phyloP scores from a whole-genome alignment of 208 protist genomes.

The Acanthamoeba royreba region DNA sequence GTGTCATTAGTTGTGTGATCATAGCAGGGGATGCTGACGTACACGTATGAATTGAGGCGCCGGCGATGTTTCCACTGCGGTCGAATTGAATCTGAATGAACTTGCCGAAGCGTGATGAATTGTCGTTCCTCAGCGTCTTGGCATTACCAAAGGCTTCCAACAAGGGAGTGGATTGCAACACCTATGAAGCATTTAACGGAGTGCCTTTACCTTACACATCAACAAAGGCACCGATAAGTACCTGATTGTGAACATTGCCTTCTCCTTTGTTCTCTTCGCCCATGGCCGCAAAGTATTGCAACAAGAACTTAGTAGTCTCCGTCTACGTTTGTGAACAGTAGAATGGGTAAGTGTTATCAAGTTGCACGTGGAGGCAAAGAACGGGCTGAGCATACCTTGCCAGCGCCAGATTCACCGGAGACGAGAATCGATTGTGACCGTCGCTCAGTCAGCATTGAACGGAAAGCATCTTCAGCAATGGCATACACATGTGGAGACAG shows the following conservation, averaged over 20 bases:
- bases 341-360: neutral
- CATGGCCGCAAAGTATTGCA: slow-evolving; percentile 79
- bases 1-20: too few relatives aligned
- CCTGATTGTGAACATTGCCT: neutral
- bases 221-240: neutral
- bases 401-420: slow-evolving; percentile 78
- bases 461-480: slow-evolving; percentile 66
- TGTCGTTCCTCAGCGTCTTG: slow-evolving; percentile 78
- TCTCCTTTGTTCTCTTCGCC: neutral
- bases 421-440: slow-evolving; percentile 74
- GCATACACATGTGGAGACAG: slow-evolving; percentile 65
- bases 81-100: slow-evolving; percentile 78
- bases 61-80: slow-evolving; percentile 59
- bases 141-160: slow-evolving; percentile 73
- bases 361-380: too few relatives aligned
- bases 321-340: slow-evolving; percentile 64
- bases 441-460: slow-evolving; percentile 50
- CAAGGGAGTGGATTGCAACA: slow-evolving; percentile 67
- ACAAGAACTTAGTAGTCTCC: slow-evolving; percentile 78
- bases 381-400: slow-evolving; percentile 47
- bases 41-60: too few relatives aligned
- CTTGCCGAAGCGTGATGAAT: slow-evolving; percentile 79
- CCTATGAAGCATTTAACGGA: too few relatives aligned
- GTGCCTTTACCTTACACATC: slow-evolving; percentile 48
- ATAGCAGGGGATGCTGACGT: too few relatives aligned